Evolutionary conservation across 1,139 yeast genomes (phyloP).

Genomic region (Sugiyamaella castrensis): DNA sequence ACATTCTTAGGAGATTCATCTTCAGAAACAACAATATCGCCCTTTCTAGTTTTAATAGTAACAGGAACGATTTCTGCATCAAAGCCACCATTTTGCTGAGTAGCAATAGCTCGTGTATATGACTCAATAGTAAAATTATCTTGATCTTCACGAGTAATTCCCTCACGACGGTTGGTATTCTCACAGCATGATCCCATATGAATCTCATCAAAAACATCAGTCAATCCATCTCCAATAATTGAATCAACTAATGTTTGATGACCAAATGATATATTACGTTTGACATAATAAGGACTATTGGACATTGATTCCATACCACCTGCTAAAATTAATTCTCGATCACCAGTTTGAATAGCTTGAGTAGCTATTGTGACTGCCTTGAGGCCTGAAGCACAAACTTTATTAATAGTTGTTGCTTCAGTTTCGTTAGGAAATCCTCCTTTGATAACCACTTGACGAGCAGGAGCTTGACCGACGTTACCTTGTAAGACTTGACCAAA

Average conservation of each 20-base stretch:
- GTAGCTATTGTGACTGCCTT: conserved; percentile 56
- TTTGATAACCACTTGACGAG: conserved; percentile 59
- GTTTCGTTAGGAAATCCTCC: conserved; percentile 54
- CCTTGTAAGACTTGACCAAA: conserved; percentile 62
- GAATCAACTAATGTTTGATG: conserved; percentile 50
- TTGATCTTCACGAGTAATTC: conserved; percentile 54
- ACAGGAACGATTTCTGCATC: conserved; percentile 53
- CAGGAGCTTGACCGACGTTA: conserved; percentile 61
- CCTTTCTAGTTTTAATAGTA: conserved; percentile 53
- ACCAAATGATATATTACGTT: conserved; percentile 49
- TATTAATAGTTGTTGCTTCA: conserved; percentile 58
- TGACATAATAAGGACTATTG: conserved; percentile 49
- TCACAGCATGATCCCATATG: conserved; percentile 66
- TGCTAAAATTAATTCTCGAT: conserved; percentile 53
- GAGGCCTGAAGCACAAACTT: conserved; percentile 62
- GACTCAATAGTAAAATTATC: conserved; percentile 53
- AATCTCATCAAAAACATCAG: conserved; percentile 52
- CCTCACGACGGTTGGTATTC: conserved; percentile 55
- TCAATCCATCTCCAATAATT: conserved; percentile 55
- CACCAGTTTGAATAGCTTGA: conserved; percentile 53
- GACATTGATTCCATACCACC: conserved; percentile 69
- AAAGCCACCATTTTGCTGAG: conserved; percentile 49
- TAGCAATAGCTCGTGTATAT: conserved; percentile 50
- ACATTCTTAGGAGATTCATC: conserved; percentile 71
- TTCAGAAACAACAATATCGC: conserved; percentile 46